phyloP scores from a whole-genome alignment of 768 basidiomycete species.

The Cyclocybe cylindracea region DNA sequence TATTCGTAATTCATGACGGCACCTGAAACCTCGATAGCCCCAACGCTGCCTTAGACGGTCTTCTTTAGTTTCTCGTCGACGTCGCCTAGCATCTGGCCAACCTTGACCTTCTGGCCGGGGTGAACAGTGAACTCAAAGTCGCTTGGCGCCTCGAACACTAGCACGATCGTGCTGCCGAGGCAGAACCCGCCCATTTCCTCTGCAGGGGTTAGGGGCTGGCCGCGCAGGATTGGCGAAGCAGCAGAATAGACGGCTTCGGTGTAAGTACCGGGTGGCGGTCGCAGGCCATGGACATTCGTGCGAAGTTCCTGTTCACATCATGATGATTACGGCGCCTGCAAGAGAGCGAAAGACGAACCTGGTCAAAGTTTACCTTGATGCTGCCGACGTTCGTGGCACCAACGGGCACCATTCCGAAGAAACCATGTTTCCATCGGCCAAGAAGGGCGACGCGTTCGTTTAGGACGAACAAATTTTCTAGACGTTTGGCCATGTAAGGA shows the following conservation, averaged over 20 bases:
- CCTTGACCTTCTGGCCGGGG: constrained; percentile 82
- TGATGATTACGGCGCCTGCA: constrained; percentile 1
- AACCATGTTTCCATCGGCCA: constrained; percentile 93
- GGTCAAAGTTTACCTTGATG: constrained; percentile 95
- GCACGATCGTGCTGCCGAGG: constrained; percentile 92
- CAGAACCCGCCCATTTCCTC: constrained; percentile 99
- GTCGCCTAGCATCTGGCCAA: constrained; percentile 82
- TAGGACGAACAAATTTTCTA: constrained; percentile 93
- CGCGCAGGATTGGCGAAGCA: constrained; percentile 80
- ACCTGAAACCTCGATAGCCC: background rate
- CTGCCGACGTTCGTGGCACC: constrained; percentile 98
- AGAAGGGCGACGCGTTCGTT: constrained; percentile 97
- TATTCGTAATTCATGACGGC: background rate
- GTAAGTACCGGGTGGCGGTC: constrained; percentile 82
- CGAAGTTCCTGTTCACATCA: constrained; percentile 61
- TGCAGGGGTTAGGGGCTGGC: constrained; percentile 83
- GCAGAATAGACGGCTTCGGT: constrained; percentile 89
- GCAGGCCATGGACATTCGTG: constrained; percentile 80
- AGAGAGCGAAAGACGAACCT: constrained; percentile 39
- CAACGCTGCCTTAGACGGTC: constrained; percentile 10
- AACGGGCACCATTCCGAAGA: constrained; percentile 97
- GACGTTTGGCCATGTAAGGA: constrained; percentile 90
- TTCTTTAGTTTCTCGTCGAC: constrained; percentile 30
- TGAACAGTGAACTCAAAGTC: constrained; percentile 77
- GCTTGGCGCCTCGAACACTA: constrained; percentile 93